Percentiles rank a stretch among this genome's conserved stretches.
phyloP scores from a whole-genome alignment of 2,329 filamentous ascomycete species.

The Aspergillus ochraceoroseus region DNA sequence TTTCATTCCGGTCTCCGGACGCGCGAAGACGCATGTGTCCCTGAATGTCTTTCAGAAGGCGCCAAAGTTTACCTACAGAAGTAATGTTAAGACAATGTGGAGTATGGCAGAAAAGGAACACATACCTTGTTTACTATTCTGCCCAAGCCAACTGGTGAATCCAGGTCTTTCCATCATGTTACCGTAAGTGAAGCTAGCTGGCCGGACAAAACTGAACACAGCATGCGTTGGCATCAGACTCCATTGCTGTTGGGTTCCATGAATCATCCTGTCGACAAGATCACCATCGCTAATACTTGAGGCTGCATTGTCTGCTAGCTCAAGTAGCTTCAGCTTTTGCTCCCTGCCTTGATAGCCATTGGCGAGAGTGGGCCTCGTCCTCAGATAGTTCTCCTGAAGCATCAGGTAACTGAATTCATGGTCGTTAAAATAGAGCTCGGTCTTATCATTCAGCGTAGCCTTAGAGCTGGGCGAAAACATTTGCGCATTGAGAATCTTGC shows the following conservation, averaged over 20 bases:
- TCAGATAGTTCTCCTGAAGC: constrained; percentile 97
- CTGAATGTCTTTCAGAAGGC: constrained; percentile 88
- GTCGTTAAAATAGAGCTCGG: constrained; percentile 98
- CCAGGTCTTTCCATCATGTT: constrained; percentile 64
- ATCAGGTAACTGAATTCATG: constrained; percentile 96
- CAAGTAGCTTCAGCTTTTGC: constrained; percentile 72
- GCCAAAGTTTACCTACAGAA: constrained; percentile 57
- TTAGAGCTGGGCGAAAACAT: constrained; percentile 81
- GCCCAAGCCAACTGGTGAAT: constrained; percentile 91
- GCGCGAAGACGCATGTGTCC: constrained; percentile 91
- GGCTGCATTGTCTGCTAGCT: constrained; percentile 80
- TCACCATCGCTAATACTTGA: constrained; percentile 97
- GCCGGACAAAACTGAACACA: constrained; percentile 88
- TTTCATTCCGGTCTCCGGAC: constrained; percentile 86
- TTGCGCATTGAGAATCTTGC: constrained; percentile 82
- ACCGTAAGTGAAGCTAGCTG: constrained; percentile 80
- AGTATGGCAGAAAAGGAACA: background rate
- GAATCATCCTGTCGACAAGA: constrained; percentile 94
- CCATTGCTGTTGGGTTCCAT: constrained; percentile 97
- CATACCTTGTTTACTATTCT: constrained; percentile 81
- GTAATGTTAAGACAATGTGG: constrained; percentile 13
- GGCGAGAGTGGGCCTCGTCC: constrained; percentile 67
- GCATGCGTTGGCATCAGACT: constrained; percentile 95
- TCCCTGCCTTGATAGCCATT: constrained; percentile 61
- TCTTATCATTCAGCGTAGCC: constrained; percentile 90